Evolutionary conservation across 2,329 filamentous ascomycete genomes (phyloP), one percentile per base, ranked within the genome.

Genomic region (Tolypocladium amazonense): DNA sequence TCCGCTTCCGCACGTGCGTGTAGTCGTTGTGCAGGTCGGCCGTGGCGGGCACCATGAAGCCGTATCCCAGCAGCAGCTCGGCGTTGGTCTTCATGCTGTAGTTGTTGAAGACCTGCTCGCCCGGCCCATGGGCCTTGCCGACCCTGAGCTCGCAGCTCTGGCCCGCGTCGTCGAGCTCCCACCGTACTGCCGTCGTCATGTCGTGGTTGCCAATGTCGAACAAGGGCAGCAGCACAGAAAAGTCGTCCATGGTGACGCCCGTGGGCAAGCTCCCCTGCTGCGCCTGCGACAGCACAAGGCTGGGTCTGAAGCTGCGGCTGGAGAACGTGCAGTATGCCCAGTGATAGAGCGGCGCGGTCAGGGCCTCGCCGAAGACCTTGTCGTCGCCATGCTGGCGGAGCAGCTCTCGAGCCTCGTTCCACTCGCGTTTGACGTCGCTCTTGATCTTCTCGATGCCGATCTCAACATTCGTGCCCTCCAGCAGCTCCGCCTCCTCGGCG

Each of bases 81-180:
- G 86, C 87, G 66, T 91, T 92, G 8, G 87, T 89, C 71, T 90
- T 89, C 67, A 76, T 71, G 37, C 88, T 88, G 67, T 92, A 92
- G 70, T 89, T 90, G 74, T 90, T 89, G 66, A 79, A 86, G 30
- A 85, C 71, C 64, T 85, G 82, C 37, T 82, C 71, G 0, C 85
- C 84, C 0, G 82, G 72, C 5, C 63, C 56, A 65, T 86, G 80
- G 1, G 65, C 62, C 59, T 76, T 73, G 23, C 67, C 69, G 11
- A 77, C 76, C 20, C 70, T 67, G 12, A 86, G 74, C 11, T 69
- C 71, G 61, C 81, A 84, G 25, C 64, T 55, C 18, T 64, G 64
- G 4, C 65, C 62, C 9, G 73, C 67, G 14, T 78, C 72, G 27
- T 79, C 70, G 2, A 79, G 75, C 30, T 80, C 76, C 88, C 88